Evolutionary conservation across 495 filamentous ascomycete genomes (phyloP).

Genomic region (Corynascus novoguineensis): DNA sequence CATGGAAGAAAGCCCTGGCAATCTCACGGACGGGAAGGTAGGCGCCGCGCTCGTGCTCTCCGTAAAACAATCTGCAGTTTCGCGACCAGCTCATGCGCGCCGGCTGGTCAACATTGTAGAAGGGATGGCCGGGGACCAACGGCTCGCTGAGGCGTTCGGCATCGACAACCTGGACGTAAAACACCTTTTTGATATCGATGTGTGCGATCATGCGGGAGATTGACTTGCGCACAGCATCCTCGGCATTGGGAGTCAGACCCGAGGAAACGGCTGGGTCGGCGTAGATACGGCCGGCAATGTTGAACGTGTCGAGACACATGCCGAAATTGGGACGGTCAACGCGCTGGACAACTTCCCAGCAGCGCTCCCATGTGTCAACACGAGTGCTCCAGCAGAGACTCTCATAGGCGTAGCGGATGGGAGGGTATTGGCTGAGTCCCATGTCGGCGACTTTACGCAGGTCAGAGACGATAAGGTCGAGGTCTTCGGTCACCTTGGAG

Average conservation of each 20-base stretch:
- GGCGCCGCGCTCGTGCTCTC: slow-evolving; percentile 62
- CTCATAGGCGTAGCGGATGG: slow-evolving; percentile 72
- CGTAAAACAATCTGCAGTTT: slow-evolving; percentile 71
- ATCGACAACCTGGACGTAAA: slow-evolving; percentile 76
- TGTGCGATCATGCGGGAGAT: slow-evolving; percentile 50
- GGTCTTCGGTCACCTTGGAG: slow-evolving; percentile 52
- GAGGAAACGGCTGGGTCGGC: slow-evolving; percentile 57
- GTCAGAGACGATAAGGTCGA: slow-evolving; percentile 57
- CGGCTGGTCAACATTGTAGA: slow-evolving; percentile 57
- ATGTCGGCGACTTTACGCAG: slow-evolving; percentile 61
- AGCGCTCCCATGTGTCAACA: slow-evolving; percentile 64
- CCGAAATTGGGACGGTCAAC: slow-evolving; percentile 72
- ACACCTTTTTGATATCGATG: slow-evolving; percentile 64
- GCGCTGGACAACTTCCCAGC: slow-evolving; percentile 60
- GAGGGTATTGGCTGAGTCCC: slow-evolving; percentile 47
- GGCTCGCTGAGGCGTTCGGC: slow-evolving; percentile 59
- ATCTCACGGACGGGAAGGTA: slow-evolving; percentile 68
- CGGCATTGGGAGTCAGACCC: slow-evolving; percentile 54
- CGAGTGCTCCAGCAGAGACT: slow-evolving; percentile 69
- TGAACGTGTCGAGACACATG: slow-evolving; percentile 74
- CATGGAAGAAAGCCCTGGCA: slow-evolving; percentile 55
- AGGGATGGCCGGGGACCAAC: slow-evolving; percentile 57
- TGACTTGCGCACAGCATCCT: slow-evolving; percentile 51
- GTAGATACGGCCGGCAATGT: slow-evolving; percentile 69
- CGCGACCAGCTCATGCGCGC: slow-evolving; percentile 75